Percentiles rank a stretch among this genome's conserved stretches.
These are phyloP conservation scores for Nemania abortiva DNA, from an alignment of 2,329 filamentous ascomycete species.

Conservation along the genomic window DNA sequence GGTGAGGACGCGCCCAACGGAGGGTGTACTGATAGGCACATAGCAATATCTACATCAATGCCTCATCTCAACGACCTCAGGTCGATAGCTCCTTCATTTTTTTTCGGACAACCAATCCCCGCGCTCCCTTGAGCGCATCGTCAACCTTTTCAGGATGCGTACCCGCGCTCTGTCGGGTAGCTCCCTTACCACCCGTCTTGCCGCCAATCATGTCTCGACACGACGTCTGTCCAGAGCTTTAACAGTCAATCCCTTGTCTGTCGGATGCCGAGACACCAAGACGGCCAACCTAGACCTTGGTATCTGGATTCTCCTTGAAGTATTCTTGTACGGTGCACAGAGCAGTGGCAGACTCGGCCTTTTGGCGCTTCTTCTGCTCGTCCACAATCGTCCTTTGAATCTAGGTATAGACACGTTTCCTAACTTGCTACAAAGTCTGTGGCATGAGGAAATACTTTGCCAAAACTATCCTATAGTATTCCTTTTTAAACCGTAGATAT, in stretches of 20 bases:
- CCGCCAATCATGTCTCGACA: constrained; percentile 18
- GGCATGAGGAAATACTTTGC: no score
- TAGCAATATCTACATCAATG: constrained; percentile 22
- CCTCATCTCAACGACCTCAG: constrained; percentile 19
- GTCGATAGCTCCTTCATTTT: constrained; percentile 17
- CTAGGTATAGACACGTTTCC: no score
- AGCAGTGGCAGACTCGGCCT: no score
- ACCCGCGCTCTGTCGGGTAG: constrained; percentile 19
- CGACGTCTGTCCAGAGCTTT: constrained; percentile 15
- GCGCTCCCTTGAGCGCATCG: constrained; percentile 12
- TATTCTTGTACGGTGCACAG: no score
- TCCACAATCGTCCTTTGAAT: constrained; percentile 14
- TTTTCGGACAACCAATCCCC: constrained; percentile 17
- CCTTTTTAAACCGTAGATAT: no score
- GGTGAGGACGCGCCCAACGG: no score
- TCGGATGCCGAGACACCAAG: constrained; percentile 10
- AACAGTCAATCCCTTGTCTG: constrained; percentile 20
- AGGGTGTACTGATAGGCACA: constrained; percentile 5
- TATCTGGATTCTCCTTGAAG: no score
- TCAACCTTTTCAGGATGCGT: constrained; percentile 20
- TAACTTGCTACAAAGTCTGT: no score
- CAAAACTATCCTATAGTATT: no score
- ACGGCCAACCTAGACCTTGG: constrained; percentile 1
- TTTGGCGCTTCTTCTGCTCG: constrained; percentile 6
- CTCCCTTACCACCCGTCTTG: constrained; percentile 20